phyloP scores from a whole-genome alignment of 352 stramenopile species.

The Pythium phragmiticola region DNA sequence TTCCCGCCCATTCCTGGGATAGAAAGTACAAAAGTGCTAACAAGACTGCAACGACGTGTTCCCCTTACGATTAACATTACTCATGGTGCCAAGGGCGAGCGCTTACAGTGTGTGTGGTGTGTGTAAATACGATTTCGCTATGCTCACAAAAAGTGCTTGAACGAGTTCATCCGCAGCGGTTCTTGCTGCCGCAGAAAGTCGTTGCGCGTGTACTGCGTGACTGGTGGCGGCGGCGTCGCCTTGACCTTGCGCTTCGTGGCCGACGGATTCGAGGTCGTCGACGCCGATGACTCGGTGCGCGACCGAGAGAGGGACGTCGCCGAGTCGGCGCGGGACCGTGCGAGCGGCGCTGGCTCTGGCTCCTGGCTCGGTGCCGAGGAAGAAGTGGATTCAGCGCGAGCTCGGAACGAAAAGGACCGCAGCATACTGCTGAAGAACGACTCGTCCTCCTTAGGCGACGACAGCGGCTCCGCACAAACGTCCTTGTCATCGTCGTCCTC shows the following conservation, averaged over 20 bases:
- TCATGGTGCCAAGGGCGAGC: too few relatives aligned
- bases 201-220: conserved; percentile 14
- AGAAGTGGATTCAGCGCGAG: conserved; percentile 18
- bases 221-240: not conserved
- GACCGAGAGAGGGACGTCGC: not conserved
- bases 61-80: too few relatives aligned
- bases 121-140: not conserved
- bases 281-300: conserved; percentile 14
- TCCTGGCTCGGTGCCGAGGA: conserved; percentile 6
- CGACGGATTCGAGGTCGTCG: conserved; percentile 12
- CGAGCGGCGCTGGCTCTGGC: not conserved
- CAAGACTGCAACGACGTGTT: too few relatives aligned
- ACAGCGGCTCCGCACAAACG: not conserved
- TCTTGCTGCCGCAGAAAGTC: conserved; percentile 20
- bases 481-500: conserved; percentile 16
- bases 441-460: conserved; percentile 10
- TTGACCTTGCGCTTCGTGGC: conserved; percentile 20
- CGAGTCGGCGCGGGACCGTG: conserved; percentile 16
- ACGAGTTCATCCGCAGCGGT: conserved; percentile 25
- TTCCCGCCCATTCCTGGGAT: too few relatives aligned
- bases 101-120: too few relatives aligned
- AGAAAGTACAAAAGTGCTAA: too few relatives aligned
- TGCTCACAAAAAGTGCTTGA: conserved; percentile 25
- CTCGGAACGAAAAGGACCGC: conserved; percentile 19
- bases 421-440: conserved; percentile 22